These are phyloP conservation scores for Bauhinia variegata DNA, from an alignment of 306 rosid genomes.

Conservation along the genomic window DNA sequence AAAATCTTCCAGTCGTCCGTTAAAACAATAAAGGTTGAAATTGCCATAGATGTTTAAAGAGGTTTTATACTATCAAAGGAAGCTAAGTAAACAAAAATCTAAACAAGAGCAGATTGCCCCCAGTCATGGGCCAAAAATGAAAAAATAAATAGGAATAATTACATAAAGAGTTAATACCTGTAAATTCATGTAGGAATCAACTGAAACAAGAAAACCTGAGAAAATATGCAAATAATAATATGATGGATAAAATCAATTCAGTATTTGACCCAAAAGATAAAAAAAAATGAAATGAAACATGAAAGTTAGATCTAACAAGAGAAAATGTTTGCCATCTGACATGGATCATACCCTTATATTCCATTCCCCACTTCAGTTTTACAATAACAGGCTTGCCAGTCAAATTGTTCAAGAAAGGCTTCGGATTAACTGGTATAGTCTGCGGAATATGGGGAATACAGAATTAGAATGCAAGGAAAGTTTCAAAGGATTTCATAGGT, in stretches of 20 bases:
- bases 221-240: neutral
- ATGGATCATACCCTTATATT: constrained; percentile 48
- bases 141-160: neutral
- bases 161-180: constrained; percentile 36
- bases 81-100: neutral
- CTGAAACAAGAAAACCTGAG: constrained; percentile 57
- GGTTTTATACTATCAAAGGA: neutral
- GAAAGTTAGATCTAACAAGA: neutral
- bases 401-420: constrained; percentile 64
- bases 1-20: neutral
- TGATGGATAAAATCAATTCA: neutral
- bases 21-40: neutral
- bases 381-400: constrained; percentile 63
- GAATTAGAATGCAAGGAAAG: constrained; percentile 5
- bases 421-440: constrained; percentile 63
- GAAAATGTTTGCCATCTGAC: neutral
- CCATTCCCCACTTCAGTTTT: constrained; percentile 64
- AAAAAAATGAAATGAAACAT: neutral
- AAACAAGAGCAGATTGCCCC: neutral
- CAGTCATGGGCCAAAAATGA: neutral
- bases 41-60: neutral
- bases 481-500: neutral
- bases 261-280: neutral
- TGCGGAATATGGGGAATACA: constrained; percentile 14
- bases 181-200: constrained; percentile 62